phyloP scores from a whole-genome alignment of 257 asterid genomes.

The Jacaranda copaia region DNA sequence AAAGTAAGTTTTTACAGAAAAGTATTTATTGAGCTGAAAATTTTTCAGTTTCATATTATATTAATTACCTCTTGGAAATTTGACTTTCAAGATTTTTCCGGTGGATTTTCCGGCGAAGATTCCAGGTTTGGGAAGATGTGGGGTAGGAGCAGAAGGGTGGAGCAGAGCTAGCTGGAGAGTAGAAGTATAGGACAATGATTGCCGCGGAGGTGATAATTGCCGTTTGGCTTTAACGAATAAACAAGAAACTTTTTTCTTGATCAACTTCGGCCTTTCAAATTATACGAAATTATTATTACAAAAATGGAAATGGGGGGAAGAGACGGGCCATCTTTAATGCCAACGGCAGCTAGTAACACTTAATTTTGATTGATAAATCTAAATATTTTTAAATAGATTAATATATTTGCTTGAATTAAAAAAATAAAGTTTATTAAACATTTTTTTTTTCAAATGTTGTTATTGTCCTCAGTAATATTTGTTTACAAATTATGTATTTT shows the following conservation, averaged over 20 bases:
- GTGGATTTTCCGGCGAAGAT: conserved; percentile 54
- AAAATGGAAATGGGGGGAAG: background rate
- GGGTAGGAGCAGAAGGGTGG: conserved; percentile 31
- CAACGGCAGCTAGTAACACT: no score
- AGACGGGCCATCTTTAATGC: no score
- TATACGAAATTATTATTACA: background rate
- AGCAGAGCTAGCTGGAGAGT: conserved; percentile 44
- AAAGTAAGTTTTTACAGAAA: conserved; percentile 18
- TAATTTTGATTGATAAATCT: no score
- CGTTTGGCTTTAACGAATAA: conserved; percentile 46
- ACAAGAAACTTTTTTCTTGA: conserved; percentile 9
- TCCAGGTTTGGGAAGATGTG: conserved; percentile 22
- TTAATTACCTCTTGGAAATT: conserved; percentile 31
- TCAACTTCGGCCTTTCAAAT: background rate
- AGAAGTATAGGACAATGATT: conserved; percentile 53
- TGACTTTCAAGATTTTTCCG: conserved; percentile 44
- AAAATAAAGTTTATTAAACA: no score
- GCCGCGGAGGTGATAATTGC: conserved; percentile 44
- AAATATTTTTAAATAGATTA: no score
- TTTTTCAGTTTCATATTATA: background rate
- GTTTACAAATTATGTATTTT: no score
- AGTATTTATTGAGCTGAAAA: background rate
- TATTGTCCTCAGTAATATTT: no score
- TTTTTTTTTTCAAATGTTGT: no score
- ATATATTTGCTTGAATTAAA: no score